These are phyloP conservation scores for Suillus discolor DNA, from an alignment of 768 basidiomycete genomes.

Conservation along the genomic window DNA sequence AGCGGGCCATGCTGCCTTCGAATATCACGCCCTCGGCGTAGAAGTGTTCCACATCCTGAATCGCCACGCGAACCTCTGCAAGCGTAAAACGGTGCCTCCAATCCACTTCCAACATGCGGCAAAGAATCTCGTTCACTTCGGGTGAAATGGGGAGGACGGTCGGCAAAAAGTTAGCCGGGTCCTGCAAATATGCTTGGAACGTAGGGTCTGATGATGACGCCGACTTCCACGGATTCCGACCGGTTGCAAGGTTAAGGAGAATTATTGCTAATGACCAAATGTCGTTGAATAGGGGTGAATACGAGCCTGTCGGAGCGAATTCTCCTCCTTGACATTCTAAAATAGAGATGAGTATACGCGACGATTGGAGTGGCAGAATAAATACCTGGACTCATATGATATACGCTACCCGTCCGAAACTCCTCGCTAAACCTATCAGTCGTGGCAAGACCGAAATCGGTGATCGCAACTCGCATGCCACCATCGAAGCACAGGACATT, in stretches of 20 bases:
- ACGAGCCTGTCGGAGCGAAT: constrained; percentile 63
- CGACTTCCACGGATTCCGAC: constrained; percentile 95
- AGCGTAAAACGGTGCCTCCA: constrained; percentile 56
- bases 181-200: constrained; percentile 83
- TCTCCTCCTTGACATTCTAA: constrained; percentile 85
- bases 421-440: constrained; percentile 84
- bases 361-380: constrained; percentile 13
- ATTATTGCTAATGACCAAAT: constrained; percentile 97
- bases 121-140: constrained; percentile 72
- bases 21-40: constrained; percentile 78
- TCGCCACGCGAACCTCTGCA: constrained; percentile 50
- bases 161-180: constrained; percentile 79
- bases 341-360: constrained; percentile 25
- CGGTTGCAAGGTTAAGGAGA: constrained; percentile 92
- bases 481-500: constrained; percentile 86
- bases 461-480: constrained; percentile 79
- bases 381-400: constrained; percentile 92
- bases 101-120: constrained; percentile 72
- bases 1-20: constrained; percentile 79
- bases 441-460: constrained; percentile 95
- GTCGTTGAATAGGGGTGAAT: constrained; percentile 89
- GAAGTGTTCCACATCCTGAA: constrained; percentile 62
- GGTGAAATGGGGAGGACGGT: constrained; percentile 80
- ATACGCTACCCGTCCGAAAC: constrained; percentile 95
- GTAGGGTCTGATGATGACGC: constrained; percentile 83